phyloP scores from a whole-genome alignment of 2,329 filamentous ascomycete species.

The Fusarium sterilihyphosum region DNA sequence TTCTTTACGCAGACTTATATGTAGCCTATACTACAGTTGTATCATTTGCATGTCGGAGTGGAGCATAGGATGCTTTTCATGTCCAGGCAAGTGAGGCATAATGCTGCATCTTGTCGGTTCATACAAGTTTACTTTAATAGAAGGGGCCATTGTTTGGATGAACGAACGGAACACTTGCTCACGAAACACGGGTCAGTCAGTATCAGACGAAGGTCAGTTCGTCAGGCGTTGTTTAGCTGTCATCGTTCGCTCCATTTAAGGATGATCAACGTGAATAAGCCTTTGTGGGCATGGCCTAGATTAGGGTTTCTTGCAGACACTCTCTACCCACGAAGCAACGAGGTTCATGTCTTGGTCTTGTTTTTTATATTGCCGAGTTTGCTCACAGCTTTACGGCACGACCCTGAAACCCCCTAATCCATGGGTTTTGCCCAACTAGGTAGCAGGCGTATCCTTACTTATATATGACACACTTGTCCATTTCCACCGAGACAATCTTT shows the following conservation, averaged over 20 bases:
- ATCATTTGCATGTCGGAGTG: background rate
- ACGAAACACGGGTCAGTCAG: background rate
- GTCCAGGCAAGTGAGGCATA: background rate
- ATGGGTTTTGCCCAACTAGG: background rate
- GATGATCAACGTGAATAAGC: background rate
- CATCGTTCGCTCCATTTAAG: background rate
- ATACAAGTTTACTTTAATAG: background rate
- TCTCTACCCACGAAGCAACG: background rate
- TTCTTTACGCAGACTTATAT: background rate
- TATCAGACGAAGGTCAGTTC: background rate
- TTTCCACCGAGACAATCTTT: background rate
- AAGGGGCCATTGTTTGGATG: background rate
- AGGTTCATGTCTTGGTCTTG: background rate
- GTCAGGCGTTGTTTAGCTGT: background rate
- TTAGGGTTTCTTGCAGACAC: background rate
- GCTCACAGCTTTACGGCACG: background rate
- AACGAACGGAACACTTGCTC: background rate
- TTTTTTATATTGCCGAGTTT: background rate
- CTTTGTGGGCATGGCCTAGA: background rate
- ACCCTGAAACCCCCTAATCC: background rate
- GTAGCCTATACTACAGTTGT: background rate
- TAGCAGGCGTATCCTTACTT: background rate
- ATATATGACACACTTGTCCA: background rate
- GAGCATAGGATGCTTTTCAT: background rate
- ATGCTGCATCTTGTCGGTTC: background rate